Base-by-base conservation (phyloP, 2,329 filamentous ascomycete species). In the Ascochyta pisi region DNA sequence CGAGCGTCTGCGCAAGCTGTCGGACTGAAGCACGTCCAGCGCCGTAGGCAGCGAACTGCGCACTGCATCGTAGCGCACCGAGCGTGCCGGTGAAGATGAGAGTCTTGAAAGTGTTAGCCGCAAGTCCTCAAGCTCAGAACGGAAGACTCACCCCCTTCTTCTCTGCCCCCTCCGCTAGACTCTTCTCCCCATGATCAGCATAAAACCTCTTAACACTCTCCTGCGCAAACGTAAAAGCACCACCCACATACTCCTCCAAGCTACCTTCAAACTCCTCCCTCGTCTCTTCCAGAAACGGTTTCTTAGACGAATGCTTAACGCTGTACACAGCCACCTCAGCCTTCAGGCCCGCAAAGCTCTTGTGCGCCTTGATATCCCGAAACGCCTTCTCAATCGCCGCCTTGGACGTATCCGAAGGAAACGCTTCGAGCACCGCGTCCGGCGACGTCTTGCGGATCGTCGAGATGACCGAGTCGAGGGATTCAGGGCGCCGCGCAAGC, bases 1-100 rank as follows among this genome's bases (percentile, higher is more conserved):
- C 83, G 39, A 86, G 69, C 7, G 78, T 81, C 68, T 86, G 83
- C 0, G 83, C 82, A 12, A 86, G 70, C 70, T 85, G 84, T 34
- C 84, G 71, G 6, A 83, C 82, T 1, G 80, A 80, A 0, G 81
- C 76, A 3, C 83, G 73, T 1, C 80, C 79, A 6, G 83, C 83
- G 8, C 83, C 84, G 57, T 86, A 86, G 0, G 83, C 79, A 1
- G 78, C 82, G 57, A 77, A 86, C 35, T 83, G 78, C 3, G 82
- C 78, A 60, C 81, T 85, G 50, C 82, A 83, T 6, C 83, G 74
- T 57, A 85, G 69, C 0, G 82, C 81, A 0, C 82, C 83, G 3
- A 84, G 68, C 0, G 83, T 85, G 0, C 83, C 83, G 0, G 83
- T 85, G 62, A 86, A 85, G 49, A 86, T 83, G 26, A 85, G 65